Percentiles rank a stretch among this genome's conserved stretches.
Evolutionary conservation across 345 rosid genomes (phyloP).

Genomic region (Eucalyptus cloeziana): DNA sequence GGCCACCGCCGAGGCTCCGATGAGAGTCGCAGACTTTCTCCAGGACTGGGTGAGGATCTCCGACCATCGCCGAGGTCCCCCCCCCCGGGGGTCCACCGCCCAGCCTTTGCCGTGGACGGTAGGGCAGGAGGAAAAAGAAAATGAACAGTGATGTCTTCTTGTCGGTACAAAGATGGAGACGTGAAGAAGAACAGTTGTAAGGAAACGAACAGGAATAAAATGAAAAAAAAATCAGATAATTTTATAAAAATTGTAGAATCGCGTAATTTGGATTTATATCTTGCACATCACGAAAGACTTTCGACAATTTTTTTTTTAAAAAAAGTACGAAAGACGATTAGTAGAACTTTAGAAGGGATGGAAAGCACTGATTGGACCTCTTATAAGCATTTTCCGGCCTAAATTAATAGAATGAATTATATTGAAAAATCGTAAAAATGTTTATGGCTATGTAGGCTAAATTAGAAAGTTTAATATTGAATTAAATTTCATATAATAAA

Average conservation of each 20-base stretch:
- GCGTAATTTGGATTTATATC: too few species aligned
- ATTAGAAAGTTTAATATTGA: not conserved
- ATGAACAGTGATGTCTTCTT: not conserved
- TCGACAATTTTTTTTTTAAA: too few species aligned
- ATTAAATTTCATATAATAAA: not conserved
- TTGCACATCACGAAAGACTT: too few species aligned
- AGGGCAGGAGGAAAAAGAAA: not conserved
- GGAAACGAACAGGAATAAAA: not conserved
- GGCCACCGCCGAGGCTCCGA: not conserved
- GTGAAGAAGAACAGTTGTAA: not conserved
- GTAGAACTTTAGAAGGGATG: too few species aligned
- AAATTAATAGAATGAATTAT: not conserved
- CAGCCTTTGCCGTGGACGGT: not conserved
- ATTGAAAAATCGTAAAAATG: rapidly evolving
- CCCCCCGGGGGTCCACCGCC: not conserved
- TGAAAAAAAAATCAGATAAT: not conserved
- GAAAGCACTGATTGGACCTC: too few species aligned
- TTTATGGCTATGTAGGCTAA: not conserved
- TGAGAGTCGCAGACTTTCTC: not conserved
- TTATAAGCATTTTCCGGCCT: too few species aligned
- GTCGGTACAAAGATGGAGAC: not conserved
- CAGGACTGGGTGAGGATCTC: not conserved
- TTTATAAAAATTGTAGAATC: too few species aligned
- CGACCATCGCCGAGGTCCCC: not conserved
- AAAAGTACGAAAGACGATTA: too few species aligned